Base-by-base conservation (phyloP, 169 alveolate species). In the Cryptosporidium sp. region DNA sequence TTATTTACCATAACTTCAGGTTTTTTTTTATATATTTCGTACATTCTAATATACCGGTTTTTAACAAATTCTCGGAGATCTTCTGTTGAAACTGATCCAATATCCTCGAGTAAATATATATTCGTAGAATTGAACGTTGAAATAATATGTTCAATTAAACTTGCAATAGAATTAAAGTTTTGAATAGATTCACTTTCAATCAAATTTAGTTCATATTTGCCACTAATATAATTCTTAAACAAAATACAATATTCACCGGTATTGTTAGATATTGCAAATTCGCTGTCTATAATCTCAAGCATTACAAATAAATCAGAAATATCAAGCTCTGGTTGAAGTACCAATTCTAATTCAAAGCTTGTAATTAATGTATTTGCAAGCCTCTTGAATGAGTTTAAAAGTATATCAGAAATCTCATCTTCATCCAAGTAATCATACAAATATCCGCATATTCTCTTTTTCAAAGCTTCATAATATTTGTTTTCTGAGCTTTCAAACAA, bases 221-320 rank as follows among this genome's bases (percentile, higher is more conserved):
- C 89, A 41, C 48, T 80, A 18, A 80, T n/a, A 0, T 14, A 18
- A 59, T 80, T 41, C 37, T 35, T 73, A 7, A 31, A 52, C n/a
- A 73, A 52, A 18, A 12, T 52, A 41, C 86, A 73, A 59, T 51
- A 33, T 9, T 33, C 71, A 8, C 23, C 21, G 6, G 70, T 73
- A 55, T n/a, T 59, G 35, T 50, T 37, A 16, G 86, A 37, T 31
- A 73, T 31, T n/a, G 21, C 3, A 29, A 73, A 29, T 55, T 73
- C 86, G 33, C 43, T 62, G 48, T 73, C 86, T 10, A 73, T 21
- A n/a, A 73, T 73, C 39, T 73, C 86, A 33, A 73, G 55, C 23
- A 73, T 55, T 10, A 73, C 43, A 59, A 73, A 73, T 23, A 73
- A 59, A 52, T 73, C 86, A 33, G 71, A 31, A 58, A 58, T 73